These are phyloP conservation scores for Ophiostoma piceae DNA, from an alignment of 2,329 filamentous ascomycete species.

Conservation along the genomic window DNA sequence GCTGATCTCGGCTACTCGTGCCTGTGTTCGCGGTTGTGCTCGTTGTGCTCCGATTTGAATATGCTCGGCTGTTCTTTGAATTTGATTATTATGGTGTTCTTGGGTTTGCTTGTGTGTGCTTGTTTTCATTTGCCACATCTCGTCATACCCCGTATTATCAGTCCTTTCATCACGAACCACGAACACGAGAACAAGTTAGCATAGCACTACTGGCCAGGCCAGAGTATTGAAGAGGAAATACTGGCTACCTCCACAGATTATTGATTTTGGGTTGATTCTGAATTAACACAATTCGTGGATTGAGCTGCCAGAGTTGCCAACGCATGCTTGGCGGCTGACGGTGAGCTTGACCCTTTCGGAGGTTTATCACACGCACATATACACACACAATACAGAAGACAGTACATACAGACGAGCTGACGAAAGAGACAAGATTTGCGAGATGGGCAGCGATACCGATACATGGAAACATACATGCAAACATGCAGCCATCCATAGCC, in stretches of 20 bases:
- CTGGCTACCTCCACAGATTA: neutral
- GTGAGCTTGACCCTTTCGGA: slow-evolving; percentile 8
- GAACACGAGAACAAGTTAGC: neutral
- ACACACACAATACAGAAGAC: no score
- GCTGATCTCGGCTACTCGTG: neutral
- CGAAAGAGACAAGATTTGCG: no score
- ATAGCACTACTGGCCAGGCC: neutral
- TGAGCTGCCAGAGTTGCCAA: neutral
- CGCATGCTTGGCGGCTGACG: neutral
- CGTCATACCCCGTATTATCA: slow-evolving; percentile 2
- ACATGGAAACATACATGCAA: neutral
- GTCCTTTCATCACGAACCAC: slow-evolving; percentile 10
- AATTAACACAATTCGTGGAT: neutral
- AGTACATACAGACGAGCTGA: neutral
- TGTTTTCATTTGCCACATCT: neutral
- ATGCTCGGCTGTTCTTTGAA: no score
- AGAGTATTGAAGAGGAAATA: neutral
- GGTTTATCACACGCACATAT: neutral
- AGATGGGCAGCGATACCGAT: neutral
- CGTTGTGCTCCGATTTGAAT: neutral
- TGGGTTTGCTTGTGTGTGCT: neutral
- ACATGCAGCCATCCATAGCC: neutral
- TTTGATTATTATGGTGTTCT: no score
- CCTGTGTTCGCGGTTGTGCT: neutral
- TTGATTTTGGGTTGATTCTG: neutral